Evolutionary conservation across 208 protist genomes (phyloP).

Genomic region (Trichomonas tenax): DNA sequence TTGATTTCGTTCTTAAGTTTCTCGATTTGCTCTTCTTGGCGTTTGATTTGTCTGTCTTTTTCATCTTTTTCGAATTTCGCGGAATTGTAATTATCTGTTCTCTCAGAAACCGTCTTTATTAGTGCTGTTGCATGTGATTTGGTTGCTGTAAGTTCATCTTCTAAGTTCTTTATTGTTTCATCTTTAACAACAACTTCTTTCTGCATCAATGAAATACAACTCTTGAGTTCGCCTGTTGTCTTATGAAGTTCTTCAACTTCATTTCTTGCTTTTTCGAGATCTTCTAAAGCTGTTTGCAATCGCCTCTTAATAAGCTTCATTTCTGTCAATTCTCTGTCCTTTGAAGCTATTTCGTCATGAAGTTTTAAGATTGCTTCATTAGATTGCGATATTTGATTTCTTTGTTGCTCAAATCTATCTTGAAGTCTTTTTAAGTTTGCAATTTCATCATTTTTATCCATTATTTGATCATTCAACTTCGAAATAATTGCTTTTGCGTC

Average conservation of each 20-base stretch:
- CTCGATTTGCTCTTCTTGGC: background rate
- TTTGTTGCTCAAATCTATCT: background rate
- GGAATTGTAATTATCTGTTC: background rate
- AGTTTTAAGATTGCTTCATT: background rate
- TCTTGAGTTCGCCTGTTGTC: background rate
- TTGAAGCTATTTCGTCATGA: background rate
- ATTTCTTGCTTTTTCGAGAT: background rate
- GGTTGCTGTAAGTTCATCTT: background rate
- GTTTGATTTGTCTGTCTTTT: background rate
- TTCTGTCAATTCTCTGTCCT: background rate
- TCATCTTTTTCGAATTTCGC: background rate
- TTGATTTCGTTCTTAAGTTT: background rate
- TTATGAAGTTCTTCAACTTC: background rate
- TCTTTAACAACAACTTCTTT: background rate
- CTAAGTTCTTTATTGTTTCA: background rate
- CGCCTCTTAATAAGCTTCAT: background rate
- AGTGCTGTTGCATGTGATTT: background rate
- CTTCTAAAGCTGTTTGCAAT: background rate
- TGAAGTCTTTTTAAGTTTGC: background rate
- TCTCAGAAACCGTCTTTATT: background rate
- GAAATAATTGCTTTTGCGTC: background rate
- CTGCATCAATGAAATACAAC: background rate
- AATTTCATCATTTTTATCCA: background rate
- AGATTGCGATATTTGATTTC: background rate
- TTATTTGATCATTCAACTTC: background rate